Conservation (phyloP, 1,284 basidiomycete genomes). For the Stereum hirsutum region DNA sequence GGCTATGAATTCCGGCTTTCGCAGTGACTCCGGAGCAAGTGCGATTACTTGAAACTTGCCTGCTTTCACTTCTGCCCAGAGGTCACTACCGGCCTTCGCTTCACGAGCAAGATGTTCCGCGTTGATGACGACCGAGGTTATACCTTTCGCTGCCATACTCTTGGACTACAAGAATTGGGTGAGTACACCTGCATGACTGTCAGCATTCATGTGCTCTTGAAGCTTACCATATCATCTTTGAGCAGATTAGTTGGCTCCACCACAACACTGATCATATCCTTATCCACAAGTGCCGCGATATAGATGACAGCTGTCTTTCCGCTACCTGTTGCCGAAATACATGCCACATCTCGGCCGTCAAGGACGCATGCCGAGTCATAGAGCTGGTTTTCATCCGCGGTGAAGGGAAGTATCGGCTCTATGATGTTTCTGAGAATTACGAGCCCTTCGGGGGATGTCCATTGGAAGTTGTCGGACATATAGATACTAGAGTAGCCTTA, state of each 20-base stretch:
- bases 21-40: background rate
- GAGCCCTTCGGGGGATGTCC: slow-evolving; percentile 4
- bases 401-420: background rate
- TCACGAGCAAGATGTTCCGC: slow-evolving; percentile 1
- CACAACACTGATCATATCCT: slow-evolving; percentile 6
- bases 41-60: slow-evolving; percentile 1
- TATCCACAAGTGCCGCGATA: slow-evolving; percentile 5
- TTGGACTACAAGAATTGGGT: background rate
- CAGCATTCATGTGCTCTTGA: background rate
- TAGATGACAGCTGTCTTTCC: slow-evolving; percentile 10
- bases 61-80: slow-evolving; percentile 8
- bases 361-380: slow-evolving; percentile 4
- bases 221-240: slow-evolving; percentile 9
- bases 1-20: slow-evolving; percentile 1
- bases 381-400: background rate
- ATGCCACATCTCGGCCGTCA: slow-evolving; percentile 4
- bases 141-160: background rate
- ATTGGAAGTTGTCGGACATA: no score
- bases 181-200: background rate
- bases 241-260: slow-evolving; percentile 9
- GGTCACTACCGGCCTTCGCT: background rate
- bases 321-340: slow-evolving; percentile 8
- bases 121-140: background rate
- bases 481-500: no score
- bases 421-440: background rate